These are phyloP conservation scores for Monilinia aucupariae DNA, from an alignment of 2,329 filamentous ascomycete genomes.

Conservation along the genomic window DNA sequence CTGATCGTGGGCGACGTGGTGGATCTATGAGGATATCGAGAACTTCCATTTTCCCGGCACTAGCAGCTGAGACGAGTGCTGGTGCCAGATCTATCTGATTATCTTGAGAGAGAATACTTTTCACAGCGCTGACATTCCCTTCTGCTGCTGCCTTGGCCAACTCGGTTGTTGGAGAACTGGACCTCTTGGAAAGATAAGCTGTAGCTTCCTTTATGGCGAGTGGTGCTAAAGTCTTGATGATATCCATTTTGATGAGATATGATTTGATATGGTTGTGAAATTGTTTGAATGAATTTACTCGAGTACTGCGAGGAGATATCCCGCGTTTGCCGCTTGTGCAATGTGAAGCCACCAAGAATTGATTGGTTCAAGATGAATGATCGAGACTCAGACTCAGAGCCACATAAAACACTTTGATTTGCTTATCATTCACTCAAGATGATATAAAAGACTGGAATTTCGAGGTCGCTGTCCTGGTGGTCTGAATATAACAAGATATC, in stretches of 20 bases:
- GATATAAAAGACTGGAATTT: no score
- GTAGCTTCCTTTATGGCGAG: neutral
- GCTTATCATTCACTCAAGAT: no score
- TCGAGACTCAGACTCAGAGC: no score
- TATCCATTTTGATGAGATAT: slow-evolving; percentile 2
- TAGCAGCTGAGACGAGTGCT: slow-evolving; percentile 21
- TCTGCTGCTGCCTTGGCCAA: slow-evolving; percentile 17
- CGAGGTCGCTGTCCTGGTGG: no score
- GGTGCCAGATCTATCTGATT: slow-evolving; percentile 19
- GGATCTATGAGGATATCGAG: slow-evolving; percentile 23
- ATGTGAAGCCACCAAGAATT: neutral
- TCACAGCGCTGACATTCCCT: slow-evolving; percentile 15
- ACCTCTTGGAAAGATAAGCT: neutral
- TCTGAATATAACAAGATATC: neutral
- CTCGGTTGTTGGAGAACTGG: slow-evolving; percentile 10
- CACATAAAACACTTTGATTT: no score
- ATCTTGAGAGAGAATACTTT: slow-evolving; percentile 17
- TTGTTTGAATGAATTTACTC: neutral
- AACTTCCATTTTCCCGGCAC: slow-evolving; percentile 18
- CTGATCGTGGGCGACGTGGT: neutral
- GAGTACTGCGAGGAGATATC: neutral
- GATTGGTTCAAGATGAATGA: neutral
- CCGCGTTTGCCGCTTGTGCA: neutral
- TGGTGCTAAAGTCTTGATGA: neutral
- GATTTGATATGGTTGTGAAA: neutral